Conservation (phyloP, 108 stramenopile species). For the Pseudonitzschia delicatissima region DNA sequence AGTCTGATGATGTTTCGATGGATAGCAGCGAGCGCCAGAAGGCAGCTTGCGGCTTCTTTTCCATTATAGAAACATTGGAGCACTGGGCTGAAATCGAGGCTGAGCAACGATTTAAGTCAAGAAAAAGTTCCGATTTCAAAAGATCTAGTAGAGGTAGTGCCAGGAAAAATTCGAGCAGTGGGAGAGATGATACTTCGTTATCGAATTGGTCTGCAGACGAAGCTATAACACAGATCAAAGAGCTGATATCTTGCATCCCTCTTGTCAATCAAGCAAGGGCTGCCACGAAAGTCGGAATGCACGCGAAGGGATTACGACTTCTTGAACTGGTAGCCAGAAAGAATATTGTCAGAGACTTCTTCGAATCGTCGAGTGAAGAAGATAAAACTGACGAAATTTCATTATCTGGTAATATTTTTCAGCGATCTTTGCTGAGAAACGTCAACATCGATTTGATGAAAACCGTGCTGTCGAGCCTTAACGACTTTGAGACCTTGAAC, state of each 20-base stretch:
- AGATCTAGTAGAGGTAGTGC: conserved; percentile 5
- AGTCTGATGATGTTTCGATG: conserved; percentile 12
- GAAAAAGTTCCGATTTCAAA: conserved; percentile 7
- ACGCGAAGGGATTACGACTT: conserved; percentile 70
- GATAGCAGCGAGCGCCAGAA: conserved; percentile 52
- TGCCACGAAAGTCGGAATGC: conserved; percentile 71
- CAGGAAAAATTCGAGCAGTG: not conserved
- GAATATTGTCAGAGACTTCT: conserved; percentile 24
- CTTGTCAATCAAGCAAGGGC: conserved; percentile 60
- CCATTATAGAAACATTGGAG: conserved; percentile 57
- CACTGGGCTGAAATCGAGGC: conserved; percentile 69
- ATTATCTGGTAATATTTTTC: not conserved
- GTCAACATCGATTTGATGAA: conserved; percentile 31
- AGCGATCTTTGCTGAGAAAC: not conserved
- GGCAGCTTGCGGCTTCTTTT: conserved; percentile 64
- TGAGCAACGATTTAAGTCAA: conserved; percentile 34
- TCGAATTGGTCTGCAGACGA: conserved; percentile 59
- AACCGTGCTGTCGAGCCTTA: conserved; percentile 52
- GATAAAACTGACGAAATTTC: not conserved
- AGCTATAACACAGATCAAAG: conserved; percentile 51
- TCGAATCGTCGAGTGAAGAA: conserved; percentile 23
- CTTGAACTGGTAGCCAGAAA: conserved; percentile 70
- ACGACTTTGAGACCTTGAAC: conserved; percentile 78
- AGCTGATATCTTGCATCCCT: conserved; percentile 50
- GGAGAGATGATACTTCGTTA: not conserved